Conservation (phyloP, 2,329 filamentous ascomycete genomes). For the Arachnopeziza araneosa region DNA sequence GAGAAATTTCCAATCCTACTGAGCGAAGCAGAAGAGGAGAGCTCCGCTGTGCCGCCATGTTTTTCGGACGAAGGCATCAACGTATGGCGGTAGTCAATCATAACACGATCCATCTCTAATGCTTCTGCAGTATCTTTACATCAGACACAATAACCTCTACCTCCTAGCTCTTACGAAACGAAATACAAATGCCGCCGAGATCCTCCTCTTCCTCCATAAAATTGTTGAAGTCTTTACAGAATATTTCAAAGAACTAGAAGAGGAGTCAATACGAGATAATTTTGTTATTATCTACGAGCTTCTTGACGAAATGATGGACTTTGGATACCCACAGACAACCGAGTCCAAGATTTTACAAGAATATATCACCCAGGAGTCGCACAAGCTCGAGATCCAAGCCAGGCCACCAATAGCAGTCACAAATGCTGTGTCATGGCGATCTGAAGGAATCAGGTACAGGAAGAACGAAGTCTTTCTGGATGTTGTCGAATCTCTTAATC, state of each 20-base stretch:
- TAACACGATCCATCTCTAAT: slow-evolving; percentile 13
- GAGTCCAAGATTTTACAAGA: slow-evolving; percentile 98
- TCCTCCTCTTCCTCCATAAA: slow-evolving; percentile 95
- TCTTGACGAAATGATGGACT: slow-evolving; percentile 99
- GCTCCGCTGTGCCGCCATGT: slow-evolving; percentile 91
- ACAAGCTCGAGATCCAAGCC: slow-evolving; percentile 95
- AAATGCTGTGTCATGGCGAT: slow-evolving; percentile 96
- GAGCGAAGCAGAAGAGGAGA: slow-evolving; percentile 98
- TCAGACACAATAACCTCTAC: slow-evolving; percentile 98
- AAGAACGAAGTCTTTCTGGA: slow-evolving; percentile 99
- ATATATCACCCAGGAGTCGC: slow-evolving; percentile 98
- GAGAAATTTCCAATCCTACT: slow-evolving; percentile 96
- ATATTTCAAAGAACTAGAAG: slow-evolving; percentile 98
- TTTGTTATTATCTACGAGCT: slow-evolving; percentile 99
- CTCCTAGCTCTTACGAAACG: slow-evolving; percentile 96
- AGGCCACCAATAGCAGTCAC: slow-evolving; percentile 96
- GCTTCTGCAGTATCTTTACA: slow-evolving; percentile 79
- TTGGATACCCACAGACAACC: slow-evolving; percentile 97
- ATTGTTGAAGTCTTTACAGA: slow-evolving; percentile 98
- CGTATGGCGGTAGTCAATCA: slow-evolving; percentile 44
- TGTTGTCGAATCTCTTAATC: slow-evolving; percentile 92
- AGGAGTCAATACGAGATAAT: slow-evolving; percentile 98
- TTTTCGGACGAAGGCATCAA: slow-evolving; percentile 99
- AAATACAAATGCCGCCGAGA: slow-evolving; percentile 98
- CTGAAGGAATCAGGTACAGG: slow-evolving; percentile 94